Conservation (phyloP, 345 rosid genomes). For the Hirschfeldia incana region DNA sequence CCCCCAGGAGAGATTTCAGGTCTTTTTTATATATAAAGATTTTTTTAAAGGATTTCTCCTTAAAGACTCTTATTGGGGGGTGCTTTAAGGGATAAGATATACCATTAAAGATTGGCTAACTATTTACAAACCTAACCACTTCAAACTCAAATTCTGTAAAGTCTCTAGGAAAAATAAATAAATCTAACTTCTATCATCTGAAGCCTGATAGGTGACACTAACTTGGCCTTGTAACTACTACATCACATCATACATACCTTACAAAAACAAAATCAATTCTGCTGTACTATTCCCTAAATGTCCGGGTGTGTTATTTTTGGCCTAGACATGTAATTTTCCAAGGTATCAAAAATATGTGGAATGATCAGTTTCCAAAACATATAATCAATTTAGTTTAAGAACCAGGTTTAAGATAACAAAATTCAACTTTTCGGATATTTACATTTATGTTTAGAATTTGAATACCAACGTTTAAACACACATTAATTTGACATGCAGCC, state of each 20-base stretch:
- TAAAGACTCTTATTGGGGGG: too few species aligned
- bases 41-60: too few species aligned
- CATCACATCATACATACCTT: slow-evolving; percentile 30
- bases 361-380: not conserved
- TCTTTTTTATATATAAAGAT: too few species aligned
- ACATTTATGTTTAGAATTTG: not conserved
- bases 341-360: not conserved
- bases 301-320: not conserved
- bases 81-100: not conserved
- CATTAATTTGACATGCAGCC: not conserved
- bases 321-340: not conserved
- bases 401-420: not conserved
- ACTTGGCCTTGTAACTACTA: slow-evolving; percentile 9
- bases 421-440: not conserved
- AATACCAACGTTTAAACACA: not conserved
- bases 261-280: slow-evolving; percentile 24
- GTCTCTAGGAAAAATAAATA: not conserved
- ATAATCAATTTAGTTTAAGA: not conserved
- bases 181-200: not conserved
- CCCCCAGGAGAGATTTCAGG: too few species aligned
- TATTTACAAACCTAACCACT: slow-evolving; percentile 34
- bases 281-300: not conserved
- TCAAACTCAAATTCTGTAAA: slow-evolving; percentile 17
- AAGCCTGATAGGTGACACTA: slow-evolving; percentile 12
- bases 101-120: not conserved